Base-by-base conservation (phyloP, 805 yeast species). In the Lachancea kluyveri region DNA sequence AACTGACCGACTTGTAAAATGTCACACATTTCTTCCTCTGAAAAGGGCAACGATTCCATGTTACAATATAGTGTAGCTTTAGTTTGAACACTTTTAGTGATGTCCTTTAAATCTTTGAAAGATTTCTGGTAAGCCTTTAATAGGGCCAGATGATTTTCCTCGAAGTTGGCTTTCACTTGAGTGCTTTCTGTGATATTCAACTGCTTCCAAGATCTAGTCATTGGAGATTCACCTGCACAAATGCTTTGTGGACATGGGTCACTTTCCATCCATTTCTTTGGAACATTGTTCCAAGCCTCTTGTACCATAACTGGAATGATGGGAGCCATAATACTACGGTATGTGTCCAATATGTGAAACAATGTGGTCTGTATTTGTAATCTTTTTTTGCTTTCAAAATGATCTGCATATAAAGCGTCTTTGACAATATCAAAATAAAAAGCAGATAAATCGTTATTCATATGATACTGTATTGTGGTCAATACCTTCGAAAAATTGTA, bases 341-440 rank as follows among this genome's bases (percentile, higher is more conserved):
- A 82, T 0, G 76, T 67, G 25, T 64, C 65, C 11, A 86, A 60
- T 9, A 84, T 64, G 40, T 76, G 69, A 18, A 55, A 50, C 30
- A 92, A 62, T 0, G 81, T 90, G 3, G 82, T 77, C 54, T 82
- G 90, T 6, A 72, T 69, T 27, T 52, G 57, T 28, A 36, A 36
- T 33, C 60, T 46, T 24, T 52, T 54, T 2, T 50, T 25, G 0
- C 80, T 72, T 17, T 58, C 54, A 1, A 46, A 30, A 0, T 55
- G 41, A 39, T 83, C 92, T 0, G 95, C 81, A 54, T 92, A 92
- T 11, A 92, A 65, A 29, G 81, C 65, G 50, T 92, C 97, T 50
- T 92, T 92, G 23, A 81, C 73, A 17, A 84, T 69, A 49, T 86
- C 95, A 57, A 92, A 87, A 57, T 90, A 92, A 18, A 79, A 64